A percentile compares a stretch with the other conserved stretches of the same genome.
These are phyloP conservation scores for Gossypium davidsonii DNA, from an alignment of 441 rosid genomes.

Conservation along the genomic window DNA sequence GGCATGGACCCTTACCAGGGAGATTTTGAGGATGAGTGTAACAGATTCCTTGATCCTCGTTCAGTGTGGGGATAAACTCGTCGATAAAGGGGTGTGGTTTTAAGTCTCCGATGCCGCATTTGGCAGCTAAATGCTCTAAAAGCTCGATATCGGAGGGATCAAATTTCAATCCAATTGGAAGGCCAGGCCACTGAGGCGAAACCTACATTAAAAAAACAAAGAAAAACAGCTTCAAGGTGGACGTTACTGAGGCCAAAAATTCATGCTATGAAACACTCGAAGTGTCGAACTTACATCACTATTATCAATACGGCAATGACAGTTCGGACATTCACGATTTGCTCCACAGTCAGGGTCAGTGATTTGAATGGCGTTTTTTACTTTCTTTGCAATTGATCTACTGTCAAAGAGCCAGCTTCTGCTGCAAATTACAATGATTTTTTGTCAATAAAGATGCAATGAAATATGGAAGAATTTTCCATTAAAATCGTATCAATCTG, in stretches of 20 bases:
- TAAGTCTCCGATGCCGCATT: slow-evolving; percentile 54
- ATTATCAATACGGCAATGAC: slow-evolving; percentile 56
- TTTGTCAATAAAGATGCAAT: too few relatives aligned
- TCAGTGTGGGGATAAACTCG: slow-evolving; percentile 69
- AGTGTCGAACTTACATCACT: slow-evolving; percentile 53
- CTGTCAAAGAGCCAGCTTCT: slow-evolving; percentile 56
- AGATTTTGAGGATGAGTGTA: slow-evolving; percentile 89
- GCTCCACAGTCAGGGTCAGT: slow-evolving; percentile 62
- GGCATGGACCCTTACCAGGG: slow-evolving; percentile 47
- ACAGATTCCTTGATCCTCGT: slow-evolving; percentile 66
- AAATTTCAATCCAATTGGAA: slow-evolving; percentile 88
- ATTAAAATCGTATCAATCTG: too few relatives aligned
- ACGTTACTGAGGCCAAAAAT: background rate
- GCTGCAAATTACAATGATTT: too few relatives aligned
- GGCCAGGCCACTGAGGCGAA: slow-evolving; percentile 66
- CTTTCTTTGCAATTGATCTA: slow-evolving; percentile 63
- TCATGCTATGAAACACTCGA: too few relatives aligned
- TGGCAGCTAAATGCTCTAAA: slow-evolving; percentile 64
- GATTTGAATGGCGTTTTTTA: slow-evolving; percentile 50
- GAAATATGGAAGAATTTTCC: too few relatives aligned
- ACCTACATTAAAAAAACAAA: slow-evolving; percentile 32
- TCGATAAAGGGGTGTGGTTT: slow-evolving; percentile 54
- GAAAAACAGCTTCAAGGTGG: background rate
- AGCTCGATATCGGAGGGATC: slow-evolving; percentile 82
- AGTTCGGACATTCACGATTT: slow-evolving; percentile 66